A percentile compares a stretch with the other conserved stretches of the same genome.
Conservation (phyloP, 257 asterid genomes). For the Leonotis leonurus region DNA sequence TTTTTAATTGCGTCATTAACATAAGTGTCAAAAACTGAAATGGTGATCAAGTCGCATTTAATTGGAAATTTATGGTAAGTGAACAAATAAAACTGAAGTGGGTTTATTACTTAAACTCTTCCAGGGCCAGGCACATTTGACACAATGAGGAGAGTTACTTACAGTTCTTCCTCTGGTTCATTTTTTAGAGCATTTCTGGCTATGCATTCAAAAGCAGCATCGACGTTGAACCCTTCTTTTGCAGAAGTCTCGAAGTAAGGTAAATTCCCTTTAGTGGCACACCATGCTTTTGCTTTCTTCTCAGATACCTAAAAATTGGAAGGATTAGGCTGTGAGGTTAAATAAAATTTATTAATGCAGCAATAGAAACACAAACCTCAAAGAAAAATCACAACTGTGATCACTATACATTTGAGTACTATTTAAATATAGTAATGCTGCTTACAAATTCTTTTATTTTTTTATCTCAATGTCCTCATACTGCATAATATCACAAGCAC, state of each 20-base stretch:
- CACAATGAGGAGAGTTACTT: slow-evolving; percentile 17
- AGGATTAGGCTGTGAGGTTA: background rate
- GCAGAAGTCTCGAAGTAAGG: slow-evolving; percentile 69
- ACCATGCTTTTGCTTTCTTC: slow-evolving; percentile 53
- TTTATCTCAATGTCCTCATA: background rate
- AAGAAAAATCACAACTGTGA: background rate
- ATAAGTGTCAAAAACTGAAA: background rate
- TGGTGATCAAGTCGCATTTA: background rate
- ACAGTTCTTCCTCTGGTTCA: slow-evolving; percentile 57
- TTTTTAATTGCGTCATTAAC: background rate
- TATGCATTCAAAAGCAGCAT: slow-evolving; percentile 55
- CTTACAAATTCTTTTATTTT: background rate
- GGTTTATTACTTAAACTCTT: slow-evolving; percentile 27
- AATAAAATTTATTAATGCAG: background rate
- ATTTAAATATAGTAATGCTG: background rate
- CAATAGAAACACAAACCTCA: background rate
- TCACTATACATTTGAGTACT: background rate
- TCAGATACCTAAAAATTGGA: slow-evolving; percentile 41
- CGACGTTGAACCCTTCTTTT: slow-evolving; percentile 58
- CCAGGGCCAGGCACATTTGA: background rate
- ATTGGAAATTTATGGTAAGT: background rate
- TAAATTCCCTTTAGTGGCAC: slow-evolving; percentile 54
- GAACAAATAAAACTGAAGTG: background rate
- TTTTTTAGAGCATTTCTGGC: slow-evolving; percentile 54
- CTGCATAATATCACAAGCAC: background rate